A percentile compares a stretch with the other conserved stretches of the same genome.
Evolutionary conservation across 306 rosid species (phyloP).

Genomic region (Vachellia collinsii): DNA sequence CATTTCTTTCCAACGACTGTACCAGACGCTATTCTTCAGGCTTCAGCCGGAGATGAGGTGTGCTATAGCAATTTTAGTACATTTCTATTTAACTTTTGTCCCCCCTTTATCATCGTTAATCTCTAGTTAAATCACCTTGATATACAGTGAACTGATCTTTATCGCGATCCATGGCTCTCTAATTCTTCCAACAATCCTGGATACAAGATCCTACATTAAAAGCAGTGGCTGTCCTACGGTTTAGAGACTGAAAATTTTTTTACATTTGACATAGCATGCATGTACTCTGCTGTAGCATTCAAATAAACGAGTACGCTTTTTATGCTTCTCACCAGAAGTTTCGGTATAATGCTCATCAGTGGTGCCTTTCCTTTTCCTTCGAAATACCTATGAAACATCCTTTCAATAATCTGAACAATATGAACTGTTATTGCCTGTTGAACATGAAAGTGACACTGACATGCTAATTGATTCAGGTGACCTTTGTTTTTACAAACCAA

Average conservation of each 20-base stretch:
- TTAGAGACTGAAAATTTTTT: not conserved
- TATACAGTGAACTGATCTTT: not conserved
- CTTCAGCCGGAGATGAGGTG: slow-evolving; percentile 97
- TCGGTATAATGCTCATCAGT: not conserved
- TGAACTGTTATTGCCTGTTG: not conserved
- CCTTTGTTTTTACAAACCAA: slow-evolving; percentile 90
- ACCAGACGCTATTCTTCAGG: slow-evolving; percentile 87
- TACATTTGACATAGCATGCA: not conserved
- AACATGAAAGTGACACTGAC: slow-evolving; percentile 1
- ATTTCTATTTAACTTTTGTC: not conserved
- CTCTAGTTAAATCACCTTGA: slow-evolving; percentile 6
- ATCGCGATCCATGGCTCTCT: not conserved
- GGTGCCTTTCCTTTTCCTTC: slow-evolving; percentile 10
- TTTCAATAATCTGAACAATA: not conserved
- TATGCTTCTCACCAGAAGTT: slow-evolving; percentile 8
- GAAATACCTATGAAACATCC: not conserved
- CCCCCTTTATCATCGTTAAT: not conserved
- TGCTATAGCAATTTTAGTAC: slow-evolving; percentile 26
- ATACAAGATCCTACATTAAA: slow-evolving; percentile 3
- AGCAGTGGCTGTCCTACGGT: not conserved
- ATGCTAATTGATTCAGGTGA: slow-evolving; percentile 61
- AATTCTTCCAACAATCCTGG: not conserved
- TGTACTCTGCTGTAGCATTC: not conserved
- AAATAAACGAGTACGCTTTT: not conserved
- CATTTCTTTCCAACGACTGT: slow-evolving; percentile 78